Conservation (phyloP, 73 alveolate genomes). For the Paramecium pentaurelia region DNA sequence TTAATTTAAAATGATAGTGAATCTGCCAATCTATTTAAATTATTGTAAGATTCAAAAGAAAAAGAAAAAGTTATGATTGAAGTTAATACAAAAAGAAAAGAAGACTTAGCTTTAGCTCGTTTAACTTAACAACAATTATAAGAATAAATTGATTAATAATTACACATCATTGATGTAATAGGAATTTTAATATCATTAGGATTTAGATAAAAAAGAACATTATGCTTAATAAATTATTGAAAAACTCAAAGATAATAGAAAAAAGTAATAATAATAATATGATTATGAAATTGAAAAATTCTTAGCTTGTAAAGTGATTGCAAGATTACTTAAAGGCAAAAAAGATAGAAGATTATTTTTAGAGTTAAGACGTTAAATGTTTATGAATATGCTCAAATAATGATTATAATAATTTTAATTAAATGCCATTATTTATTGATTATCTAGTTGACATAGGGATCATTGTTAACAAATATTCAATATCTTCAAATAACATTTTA, state of each 20-base stretch:
- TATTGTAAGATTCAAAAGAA: not conserved
- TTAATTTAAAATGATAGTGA: not conserved
- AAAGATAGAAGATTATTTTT: constrained; percentile 7
- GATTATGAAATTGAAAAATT: not conserved
- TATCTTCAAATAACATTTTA: not conserved
- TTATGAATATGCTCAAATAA: not conserved
- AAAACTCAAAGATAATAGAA: not conserved
- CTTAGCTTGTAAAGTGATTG: constrained; percentile 13
- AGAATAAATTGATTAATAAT: not conserved
- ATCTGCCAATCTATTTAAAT: not conserved
- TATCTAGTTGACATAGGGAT: constrained; percentile 9
- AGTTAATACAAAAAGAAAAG: not conserved
- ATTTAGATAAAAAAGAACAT: not conserved
- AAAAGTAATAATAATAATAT: not conserved
- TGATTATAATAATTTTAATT: not conserved
- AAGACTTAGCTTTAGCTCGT: not conserved
- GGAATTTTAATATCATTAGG: not conserved
- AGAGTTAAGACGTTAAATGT: not conserved
- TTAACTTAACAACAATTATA: not conserved
- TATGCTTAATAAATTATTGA: constrained; percentile 18
- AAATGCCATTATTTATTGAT: constrained; percentile 18
- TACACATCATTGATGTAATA: not conserved
- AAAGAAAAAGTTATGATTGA: constrained; percentile 2
- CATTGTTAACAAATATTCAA: not conserved
- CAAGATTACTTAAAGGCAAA: not conserved